Evolutionary conservation across 345 rosid genomes (phyloP).

Genomic region (Noccaea caerulescens): DNA sequence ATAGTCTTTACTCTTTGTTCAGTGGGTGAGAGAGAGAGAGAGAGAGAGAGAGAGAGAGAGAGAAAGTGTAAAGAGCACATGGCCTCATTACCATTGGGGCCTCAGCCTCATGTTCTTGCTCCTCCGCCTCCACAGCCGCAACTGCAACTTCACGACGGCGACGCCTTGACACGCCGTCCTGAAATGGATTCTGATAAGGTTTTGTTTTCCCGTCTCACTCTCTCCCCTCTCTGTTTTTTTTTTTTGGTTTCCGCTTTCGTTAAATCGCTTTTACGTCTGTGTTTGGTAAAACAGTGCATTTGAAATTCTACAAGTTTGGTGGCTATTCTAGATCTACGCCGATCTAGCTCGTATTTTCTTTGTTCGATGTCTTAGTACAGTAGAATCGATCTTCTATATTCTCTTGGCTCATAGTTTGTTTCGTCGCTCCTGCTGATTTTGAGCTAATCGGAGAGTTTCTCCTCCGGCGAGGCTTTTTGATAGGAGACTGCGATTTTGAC

Average conservation of each 20-base stretch:
- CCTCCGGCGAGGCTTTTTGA: conserved; percentile 18
- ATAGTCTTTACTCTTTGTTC: conserved; percentile 26
- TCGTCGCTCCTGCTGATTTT: not conserved
- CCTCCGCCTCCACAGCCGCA: conserved; percentile 26
- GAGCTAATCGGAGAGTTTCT: conserved; percentile 16
- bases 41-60: conserved; percentile 43
- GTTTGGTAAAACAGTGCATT: conserved; percentile 24
- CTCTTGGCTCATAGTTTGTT: not conserved
- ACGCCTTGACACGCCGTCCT: conserved; percentile 48
- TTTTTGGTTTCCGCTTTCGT: not conserved
- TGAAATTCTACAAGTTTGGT: conserved; percentile 24
- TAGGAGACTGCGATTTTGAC: not conserved
- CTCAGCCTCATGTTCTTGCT: conserved; percentile 47
- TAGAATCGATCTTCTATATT: conserved; percentile 37
- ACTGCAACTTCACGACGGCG: conserved; percentile 38
- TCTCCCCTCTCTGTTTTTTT: not conserved
- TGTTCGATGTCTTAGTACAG: not conserved
- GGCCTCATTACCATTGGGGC: conserved; percentile 56
- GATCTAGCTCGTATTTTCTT: conserved; percentile 18
- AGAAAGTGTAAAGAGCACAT: conserved; percentile 47
- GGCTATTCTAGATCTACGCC: conserved; percentile 45
- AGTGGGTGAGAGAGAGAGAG: conserved; percentile 38
- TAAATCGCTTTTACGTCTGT: not conserved
- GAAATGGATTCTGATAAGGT: conserved; percentile 60
- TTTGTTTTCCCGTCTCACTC: not conserved